These are phyloP conservation scores for Aurantiochytrium sp. DNA, from an alignment of 108 stramenopile genomes.

Conservation along the genomic window DNA sequence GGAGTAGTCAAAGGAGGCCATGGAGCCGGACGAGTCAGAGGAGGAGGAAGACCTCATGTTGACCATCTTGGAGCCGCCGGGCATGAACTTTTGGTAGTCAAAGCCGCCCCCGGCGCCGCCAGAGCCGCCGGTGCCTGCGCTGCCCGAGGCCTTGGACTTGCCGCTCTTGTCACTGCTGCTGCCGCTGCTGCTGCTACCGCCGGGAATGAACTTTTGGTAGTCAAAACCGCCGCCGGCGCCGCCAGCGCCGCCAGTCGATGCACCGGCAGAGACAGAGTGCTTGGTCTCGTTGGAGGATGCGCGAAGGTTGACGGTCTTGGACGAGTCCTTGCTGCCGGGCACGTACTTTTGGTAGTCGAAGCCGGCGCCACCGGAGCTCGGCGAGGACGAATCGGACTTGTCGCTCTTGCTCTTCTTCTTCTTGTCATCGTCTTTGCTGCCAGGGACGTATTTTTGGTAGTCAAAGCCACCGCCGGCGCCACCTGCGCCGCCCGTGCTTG, in stretches of 20 bases:
- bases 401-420: not conserved
- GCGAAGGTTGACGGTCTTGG: not conserved
- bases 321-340: not conserved
- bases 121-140: not conserved
- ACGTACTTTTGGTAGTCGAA: not conserved
- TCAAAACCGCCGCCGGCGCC: not conserved
- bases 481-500: not conserved
- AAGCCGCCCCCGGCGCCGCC: not conserved
- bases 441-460: not conserved
- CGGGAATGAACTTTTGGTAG: constrained; percentile 6
- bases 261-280: not conserved
- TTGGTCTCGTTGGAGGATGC: not conserved
- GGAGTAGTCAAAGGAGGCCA: not conserved
- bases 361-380: not conserved
- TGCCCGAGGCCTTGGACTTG: not conserved
- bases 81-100: not conserved
- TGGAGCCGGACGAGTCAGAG: not conserved
- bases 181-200: not conserved
- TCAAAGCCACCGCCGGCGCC: not conserved
- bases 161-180: not conserved
- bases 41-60: not conserved
- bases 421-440: not conserved
- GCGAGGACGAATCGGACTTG: not conserved
- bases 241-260: not conserved
- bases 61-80: not conserved